phyloP scores from a whole-genome alignment of 148 eudicot genomes.

The Rhododendron molle region DNA sequence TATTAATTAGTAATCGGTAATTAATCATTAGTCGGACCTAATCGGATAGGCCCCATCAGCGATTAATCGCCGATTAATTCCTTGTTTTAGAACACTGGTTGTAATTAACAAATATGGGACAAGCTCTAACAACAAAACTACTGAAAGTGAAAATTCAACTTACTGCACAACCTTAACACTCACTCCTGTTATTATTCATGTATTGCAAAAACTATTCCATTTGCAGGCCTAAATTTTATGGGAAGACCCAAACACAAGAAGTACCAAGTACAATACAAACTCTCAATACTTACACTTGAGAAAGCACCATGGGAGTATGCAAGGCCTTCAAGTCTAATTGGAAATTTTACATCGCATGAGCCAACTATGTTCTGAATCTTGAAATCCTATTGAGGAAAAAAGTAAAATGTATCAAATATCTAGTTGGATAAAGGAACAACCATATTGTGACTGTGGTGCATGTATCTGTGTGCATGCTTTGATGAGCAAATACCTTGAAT shows the following conservation, averaged over 20 bases:
- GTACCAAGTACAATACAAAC: neutral
- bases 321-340: conserved; percentile 57
- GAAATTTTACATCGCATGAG: conserved; percentile 64
- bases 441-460: neutral
- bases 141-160: neutral
- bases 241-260: conserved; percentile 62
- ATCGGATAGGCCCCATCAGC: no score
- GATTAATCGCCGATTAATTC: no score
- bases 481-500: conserved; percentile 42
- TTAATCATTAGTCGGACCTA: no score
- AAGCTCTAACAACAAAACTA: neutral
- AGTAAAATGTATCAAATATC: neutral
- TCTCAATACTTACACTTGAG: conserved; percentile 39
- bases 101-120: neutral
- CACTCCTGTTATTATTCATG: neutral
- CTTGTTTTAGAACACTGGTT: no score
- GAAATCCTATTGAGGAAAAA: conserved; percentile 34
- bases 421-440: neutral
- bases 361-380: conserved; percentile 68
- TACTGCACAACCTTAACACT: neutral
- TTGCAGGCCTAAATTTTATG: conserved; percentile 18
- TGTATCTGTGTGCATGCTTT: neutral
- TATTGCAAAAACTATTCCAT: neutral
- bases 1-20: no score
- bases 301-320: conserved; percentile 50